Evolutionary conservation across 306 rosid genomes (phyloP).

Genomic region (Neltuma alba): DNA sequence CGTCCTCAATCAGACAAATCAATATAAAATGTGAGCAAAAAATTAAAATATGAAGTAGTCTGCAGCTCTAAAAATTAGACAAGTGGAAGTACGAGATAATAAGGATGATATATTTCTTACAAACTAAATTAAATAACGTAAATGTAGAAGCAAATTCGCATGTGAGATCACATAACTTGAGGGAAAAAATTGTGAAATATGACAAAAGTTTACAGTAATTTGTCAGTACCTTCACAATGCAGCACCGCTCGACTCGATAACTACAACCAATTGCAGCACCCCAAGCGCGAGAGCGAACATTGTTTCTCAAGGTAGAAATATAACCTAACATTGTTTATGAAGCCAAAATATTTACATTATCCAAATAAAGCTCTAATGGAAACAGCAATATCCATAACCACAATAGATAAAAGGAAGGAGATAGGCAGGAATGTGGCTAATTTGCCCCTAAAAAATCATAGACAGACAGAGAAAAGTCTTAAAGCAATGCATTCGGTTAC

Average conservation of each 20-base stretch:
- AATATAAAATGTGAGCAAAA: slow-evolving; percentile 5
- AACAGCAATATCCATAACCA: slow-evolving; percentile 23
- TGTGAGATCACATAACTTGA: slow-evolving; percentile 18
- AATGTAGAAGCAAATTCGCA: slow-evolving; percentile 23
- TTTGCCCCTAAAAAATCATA: background rate
- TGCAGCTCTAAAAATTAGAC: slow-evolving; percentile 2
- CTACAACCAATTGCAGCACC: slow-evolving; percentile 99
- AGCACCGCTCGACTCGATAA: slow-evolving; percentile 84
- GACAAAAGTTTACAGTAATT: slow-evolving; percentile 24
- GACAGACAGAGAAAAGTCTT: background rate
- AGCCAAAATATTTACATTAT: slow-evolving; percentile 23
- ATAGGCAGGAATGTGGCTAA: background rate
- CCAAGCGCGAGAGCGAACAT: slow-evolving; percentile 98
- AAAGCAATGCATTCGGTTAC: background rate
- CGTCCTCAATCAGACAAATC: slow-evolving; percentile 11
- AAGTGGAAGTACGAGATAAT: too few species aligned
- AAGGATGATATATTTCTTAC: slow-evolving; percentile 2
- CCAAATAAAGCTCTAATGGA: slow-evolving; percentile 12
- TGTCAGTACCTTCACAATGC: slow-evolving; percentile 82
- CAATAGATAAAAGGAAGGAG: slow-evolving; percentile 14
- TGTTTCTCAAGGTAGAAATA: slow-evolving; percentile 86
- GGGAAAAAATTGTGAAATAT: slow-evolving; percentile 1
- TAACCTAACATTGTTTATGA: slow-evolving; percentile 61
- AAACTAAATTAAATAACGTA: slow-evolving; percentile 17
- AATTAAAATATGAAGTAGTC: background rate